Conservation (phyloP, 129 eudicot genomes). For the Heracleum sosnowskyi region DNA sequence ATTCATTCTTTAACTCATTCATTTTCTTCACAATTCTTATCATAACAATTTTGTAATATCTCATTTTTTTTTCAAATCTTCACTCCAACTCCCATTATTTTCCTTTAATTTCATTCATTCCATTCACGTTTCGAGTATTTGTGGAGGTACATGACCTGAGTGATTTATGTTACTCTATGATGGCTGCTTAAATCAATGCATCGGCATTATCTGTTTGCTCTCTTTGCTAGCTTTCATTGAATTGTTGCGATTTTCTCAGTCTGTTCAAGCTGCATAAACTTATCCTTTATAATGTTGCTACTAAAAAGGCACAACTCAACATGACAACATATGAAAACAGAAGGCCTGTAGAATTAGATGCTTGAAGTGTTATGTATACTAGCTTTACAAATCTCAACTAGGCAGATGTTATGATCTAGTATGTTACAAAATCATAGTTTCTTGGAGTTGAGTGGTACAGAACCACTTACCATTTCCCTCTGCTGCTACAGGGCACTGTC, state of each 20-base stretch:
- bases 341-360: not conserved
- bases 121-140: too few species aligned
- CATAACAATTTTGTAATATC: too few species aligned
- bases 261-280: not conserved
- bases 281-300: not conserved
- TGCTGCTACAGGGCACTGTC: constrained; percentile 7
- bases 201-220: not conserved
- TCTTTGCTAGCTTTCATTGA: not conserved
- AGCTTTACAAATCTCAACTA: constrained; percentile 3
- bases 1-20: too few species aligned
- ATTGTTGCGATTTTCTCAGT: not conserved
- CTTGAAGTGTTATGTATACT: not conserved
- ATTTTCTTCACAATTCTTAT: too few species aligned
- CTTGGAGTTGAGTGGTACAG: not conserved
- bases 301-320: not conserved
- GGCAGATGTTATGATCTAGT: not conserved
- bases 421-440: not conserved
- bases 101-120: too few species aligned
- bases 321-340: not conserved
- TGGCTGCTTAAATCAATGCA: too few species aligned
- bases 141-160: too few species aligned
- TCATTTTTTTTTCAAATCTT: too few species aligned
- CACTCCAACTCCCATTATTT: too few species aligned
- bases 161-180: too few species aligned
- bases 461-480: not conserved